Percentiles rank a stretch among this genome's conserved stretches.
Evolutionary conservation across 108 stramenopile species (phyloP).

Genomic region (Tribonema minus): DNA sequence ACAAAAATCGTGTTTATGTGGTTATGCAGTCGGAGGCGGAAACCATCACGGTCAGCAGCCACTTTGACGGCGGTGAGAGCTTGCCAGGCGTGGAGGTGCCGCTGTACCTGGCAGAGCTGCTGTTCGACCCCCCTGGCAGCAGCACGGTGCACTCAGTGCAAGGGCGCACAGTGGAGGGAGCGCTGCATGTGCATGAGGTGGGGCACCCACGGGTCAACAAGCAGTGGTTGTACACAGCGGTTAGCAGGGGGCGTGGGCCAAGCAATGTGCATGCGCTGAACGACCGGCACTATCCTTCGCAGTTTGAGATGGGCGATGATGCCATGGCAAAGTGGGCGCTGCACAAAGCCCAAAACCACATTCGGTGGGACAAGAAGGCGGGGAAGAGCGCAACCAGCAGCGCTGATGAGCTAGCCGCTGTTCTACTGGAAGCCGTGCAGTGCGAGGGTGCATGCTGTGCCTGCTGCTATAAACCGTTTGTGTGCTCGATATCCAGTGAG

Average conservation of each 20-base stretch:
- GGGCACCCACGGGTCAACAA: not conserved
- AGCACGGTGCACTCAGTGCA: slow-evolving; percentile 12
- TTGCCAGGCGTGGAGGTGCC: not conserved
- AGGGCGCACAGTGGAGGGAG: not conserved
- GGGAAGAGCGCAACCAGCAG: too few species aligned
- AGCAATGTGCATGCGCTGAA: not conserved
- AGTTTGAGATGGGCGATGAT: too few species aligned
- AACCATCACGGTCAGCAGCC: not conserved
- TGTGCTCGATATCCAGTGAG: too few species aligned
- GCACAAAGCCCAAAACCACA: too few species aligned
- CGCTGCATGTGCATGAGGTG: not conserved
- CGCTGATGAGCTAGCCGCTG: too few species aligned
- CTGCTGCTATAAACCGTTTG: too few species aligned
- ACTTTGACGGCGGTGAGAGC: not conserved
- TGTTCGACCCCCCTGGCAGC: slow-evolving; percentile 5
- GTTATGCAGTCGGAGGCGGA: not conserved
- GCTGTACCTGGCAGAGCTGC: not conserved
- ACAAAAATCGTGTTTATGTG: not conserved
- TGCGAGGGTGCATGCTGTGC: too few species aligned
- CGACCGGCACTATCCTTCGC: too few species aligned
- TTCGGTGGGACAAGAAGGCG: too few species aligned
- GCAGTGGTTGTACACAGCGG: not conserved
- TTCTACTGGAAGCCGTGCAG: too few species aligned
- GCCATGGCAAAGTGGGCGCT: too few species aligned
- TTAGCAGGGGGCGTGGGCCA: not conserved